Conservation (phyloP, 371 early-diverging fungal species). For the Nematocida parisii region DNA sequence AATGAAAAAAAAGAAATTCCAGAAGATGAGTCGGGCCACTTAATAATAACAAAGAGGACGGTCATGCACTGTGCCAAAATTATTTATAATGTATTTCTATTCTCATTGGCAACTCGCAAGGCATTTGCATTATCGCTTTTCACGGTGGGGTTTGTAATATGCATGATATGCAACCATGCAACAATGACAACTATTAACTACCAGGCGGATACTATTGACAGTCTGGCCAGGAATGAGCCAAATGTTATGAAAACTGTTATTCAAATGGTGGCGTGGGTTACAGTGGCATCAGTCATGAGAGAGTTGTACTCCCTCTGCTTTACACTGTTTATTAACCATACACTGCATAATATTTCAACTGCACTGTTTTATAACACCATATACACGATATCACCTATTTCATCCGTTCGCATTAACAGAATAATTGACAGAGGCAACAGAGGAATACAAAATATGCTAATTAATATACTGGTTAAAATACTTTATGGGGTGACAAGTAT, state of each 20-base stretch:
- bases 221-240: not conserved
- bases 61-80: not conserved
- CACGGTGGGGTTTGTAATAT: not conserved
- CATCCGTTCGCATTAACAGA: conserved; percentile 25
- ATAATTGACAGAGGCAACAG: conserved; percentile 35
- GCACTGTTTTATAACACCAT: conserved; percentile 14
- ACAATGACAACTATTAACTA: not conserved
- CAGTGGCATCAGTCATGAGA: not conserved
- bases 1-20: not conserved
- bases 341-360: not conserved
- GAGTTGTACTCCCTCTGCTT: conserved; percentile 34
- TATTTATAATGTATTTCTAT: not conserved
- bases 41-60: not conserved
- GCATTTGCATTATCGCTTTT: conserved; percentile 4
- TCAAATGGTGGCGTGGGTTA: not conserved
- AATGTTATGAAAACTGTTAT: not conserved
- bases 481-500: not conserved
- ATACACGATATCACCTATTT: not conserved
- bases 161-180: conserved; percentile 1
- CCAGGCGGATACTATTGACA: not conserved
- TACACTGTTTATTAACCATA: conserved; percentile 22
- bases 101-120: not conserved
- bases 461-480: conserved; percentile 15
- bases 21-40: not conserved
- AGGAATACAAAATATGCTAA: conserved; percentile 1